Conservation (phyloP, 2,329 filamentous ascomycete genomes). For the Fusarium redolens region DNA sequence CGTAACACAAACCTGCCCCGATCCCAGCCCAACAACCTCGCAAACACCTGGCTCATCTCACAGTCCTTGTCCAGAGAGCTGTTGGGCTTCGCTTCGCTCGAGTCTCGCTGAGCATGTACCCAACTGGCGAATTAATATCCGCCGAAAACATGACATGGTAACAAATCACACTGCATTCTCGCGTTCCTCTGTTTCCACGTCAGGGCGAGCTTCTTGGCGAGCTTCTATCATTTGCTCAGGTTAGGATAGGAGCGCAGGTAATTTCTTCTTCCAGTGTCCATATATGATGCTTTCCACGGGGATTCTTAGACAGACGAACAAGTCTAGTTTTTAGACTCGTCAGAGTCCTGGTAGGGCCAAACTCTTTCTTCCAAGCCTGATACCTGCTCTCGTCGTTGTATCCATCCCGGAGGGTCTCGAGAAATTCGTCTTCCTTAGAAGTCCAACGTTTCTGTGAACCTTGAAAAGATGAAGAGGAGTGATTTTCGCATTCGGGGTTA, state of each 20-base stretch:
- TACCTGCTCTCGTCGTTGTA: not conserved
- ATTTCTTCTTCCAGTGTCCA: not conserved
- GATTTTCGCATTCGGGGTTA: not conserved
- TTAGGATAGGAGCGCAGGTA: not conserved
- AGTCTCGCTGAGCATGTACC: too few species aligned
- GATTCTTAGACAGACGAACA: not conserved
- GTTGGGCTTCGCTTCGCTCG: too few species aligned
- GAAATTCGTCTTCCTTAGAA: not conserved
- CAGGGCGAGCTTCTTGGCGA: not conserved
- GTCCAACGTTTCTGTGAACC: not conserved
- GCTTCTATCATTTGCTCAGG: not conserved
- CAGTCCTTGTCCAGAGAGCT: not conserved
- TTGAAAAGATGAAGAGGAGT: not conserved
- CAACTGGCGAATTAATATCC: too few species aligned
- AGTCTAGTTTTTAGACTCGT: not conserved
- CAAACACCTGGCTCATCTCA: too few species aligned
- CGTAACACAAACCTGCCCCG: not conserved
- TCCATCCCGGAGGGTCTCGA: not conserved
- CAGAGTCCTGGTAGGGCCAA: not conserved
- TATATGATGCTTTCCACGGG: not conserved
- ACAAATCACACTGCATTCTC: not conserved
- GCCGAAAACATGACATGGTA: not conserved
- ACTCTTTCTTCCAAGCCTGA: not conserved
- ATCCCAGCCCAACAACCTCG: not conserved
- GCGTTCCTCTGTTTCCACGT: not conserved